Conservation (phyloP, 441 rosid species). For the Mallotus repandus region DNA sequence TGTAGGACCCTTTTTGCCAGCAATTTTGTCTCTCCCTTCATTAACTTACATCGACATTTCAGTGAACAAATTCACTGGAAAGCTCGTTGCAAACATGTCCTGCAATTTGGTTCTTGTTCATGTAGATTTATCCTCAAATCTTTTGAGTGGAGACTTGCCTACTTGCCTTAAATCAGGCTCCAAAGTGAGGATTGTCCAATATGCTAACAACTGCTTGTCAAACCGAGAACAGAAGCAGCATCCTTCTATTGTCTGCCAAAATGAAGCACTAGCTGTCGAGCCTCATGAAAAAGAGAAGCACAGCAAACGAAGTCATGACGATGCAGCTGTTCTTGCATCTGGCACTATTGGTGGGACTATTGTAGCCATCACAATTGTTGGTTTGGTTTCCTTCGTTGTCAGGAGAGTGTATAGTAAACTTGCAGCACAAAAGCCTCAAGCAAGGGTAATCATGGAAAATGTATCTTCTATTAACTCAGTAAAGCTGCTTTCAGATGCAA, state of each 20-base stretch:
- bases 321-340: slow-evolving; percentile 35
- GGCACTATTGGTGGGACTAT: slow-evolving; percentile 42
- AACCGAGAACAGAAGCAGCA: slow-evolving; percentile 39
- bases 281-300: slow-evolving; percentile 32
- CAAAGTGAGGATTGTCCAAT: slow-evolving; percentile 27
- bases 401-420: slow-evolving; percentile 23
- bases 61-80: slow-evolving; percentile 52
- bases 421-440: slow-evolving; percentile 17
- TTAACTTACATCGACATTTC: slow-evolving; percentile 47
- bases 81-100: slow-evolving; percentile 46
- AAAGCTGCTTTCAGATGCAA: slow-evolving; percentile 60
- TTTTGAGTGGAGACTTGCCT: slow-evolving; percentile 51
- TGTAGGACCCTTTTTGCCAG: slow-evolving; percentile 50
- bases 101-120: slow-evolving; percentile 42
- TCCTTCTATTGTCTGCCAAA: slow-evolving; percentile 46
- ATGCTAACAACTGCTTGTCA: slow-evolving; percentile 45
- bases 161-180: slow-evolving; percentile 33
- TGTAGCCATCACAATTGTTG: slow-evolving; percentile 35
- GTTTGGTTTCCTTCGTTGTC: slow-evolving; percentile 30
- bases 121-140: slow-evolving; percentile 54
- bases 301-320: slow-evolving; percentile 14
- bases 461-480: slow-evolving; percentile 33
- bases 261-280: slow-evolving; percentile 55
- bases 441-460: slow-evolving; percentile 35
- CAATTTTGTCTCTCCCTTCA: slow-evolving; percentile 46